These are phyloP conservation scores for Kodamaea hsintzibuensis DNA, from an alignment of 805 yeast genomes.

Conservation along the genomic window DNA sequence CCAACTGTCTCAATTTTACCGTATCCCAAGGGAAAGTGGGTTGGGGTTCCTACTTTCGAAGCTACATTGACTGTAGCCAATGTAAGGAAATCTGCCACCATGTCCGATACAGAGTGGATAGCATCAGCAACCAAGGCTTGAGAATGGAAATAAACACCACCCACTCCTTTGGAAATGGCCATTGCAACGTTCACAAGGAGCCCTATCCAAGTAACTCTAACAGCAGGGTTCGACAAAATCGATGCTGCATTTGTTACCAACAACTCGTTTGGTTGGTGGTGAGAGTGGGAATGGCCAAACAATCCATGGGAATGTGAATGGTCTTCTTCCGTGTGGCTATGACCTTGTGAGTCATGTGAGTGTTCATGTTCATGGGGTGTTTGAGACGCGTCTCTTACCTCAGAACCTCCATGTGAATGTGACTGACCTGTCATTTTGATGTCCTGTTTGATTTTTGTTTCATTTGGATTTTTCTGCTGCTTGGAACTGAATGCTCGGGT, in stretches of 20 bases:
- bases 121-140: conserved; percentile 95
- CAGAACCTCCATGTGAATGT: neutral
- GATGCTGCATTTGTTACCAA: conserved; percentile 26
- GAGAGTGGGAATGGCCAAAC: conserved; percentile 43
- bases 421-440: neutral
- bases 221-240: conserved; percentile 69
- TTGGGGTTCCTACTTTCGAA: conserved; percentile 53
- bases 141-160: conserved; percentile 91
- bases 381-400: neutral
- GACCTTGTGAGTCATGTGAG: conserved; percentile 10
- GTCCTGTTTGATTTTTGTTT: neutral
- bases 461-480: conserved; percentile 1
- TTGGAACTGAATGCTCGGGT: neutral
- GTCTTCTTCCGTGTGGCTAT: neutral
- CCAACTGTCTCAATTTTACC: conserved; percentile 95
- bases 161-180: conserved; percentile 84
- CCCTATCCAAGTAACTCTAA: conserved; percentile 91
- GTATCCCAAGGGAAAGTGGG: conserved; percentile 78
- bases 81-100: conserved; percentile 87
- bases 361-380: neutral
- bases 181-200: conserved; percentile 78
- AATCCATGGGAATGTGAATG: conserved; percentile 18
- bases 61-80: conserved; percentile 84
- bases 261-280: conserved; percentile 47
- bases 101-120: conserved; percentile 87